Evolutionary conservation across 164 flowering plant species (phyloP).

Genomic region (Sextonia rubra): DNA sequence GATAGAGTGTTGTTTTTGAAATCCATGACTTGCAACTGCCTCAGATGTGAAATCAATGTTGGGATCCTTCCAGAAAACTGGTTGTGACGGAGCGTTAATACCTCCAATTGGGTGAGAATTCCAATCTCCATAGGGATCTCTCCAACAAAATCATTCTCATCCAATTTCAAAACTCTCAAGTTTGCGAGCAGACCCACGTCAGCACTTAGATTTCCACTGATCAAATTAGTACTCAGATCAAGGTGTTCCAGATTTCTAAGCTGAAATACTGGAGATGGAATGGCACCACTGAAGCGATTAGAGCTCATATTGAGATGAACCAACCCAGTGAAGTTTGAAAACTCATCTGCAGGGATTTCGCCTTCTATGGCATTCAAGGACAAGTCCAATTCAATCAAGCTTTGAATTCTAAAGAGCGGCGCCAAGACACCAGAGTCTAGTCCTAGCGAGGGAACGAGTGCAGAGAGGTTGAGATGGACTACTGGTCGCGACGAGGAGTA

Average conservation of each 20-base stretch:
- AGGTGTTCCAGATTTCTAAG: slow-evolving; percentile 31
- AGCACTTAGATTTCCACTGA: slow-evolving; percentile 30
- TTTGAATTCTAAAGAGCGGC: slow-evolving; percentile 33
- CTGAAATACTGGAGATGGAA: slow-evolving; percentile 36
- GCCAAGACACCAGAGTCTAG: slow-evolving; percentile 16
- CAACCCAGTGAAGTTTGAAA: slow-evolving; percentile 34
- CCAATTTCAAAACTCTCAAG: slow-evolving; percentile 30
- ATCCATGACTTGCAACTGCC: slow-evolving; percentile 28
- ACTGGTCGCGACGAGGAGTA: slow-evolving; percentile 13
- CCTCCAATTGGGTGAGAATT: slow-evolving; percentile 27
- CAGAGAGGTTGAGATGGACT: slow-evolving; percentile 26
- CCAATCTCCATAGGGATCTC: slow-evolving; percentile 41
- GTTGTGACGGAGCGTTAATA: slow-evolving; percentile 28
- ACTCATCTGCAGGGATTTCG: slow-evolving; percentile 25
- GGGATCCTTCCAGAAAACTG: slow-evolving; percentile 39
- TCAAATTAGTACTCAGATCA: slow-evolving; percentile 32
- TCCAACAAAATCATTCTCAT: slow-evolving; percentile 33
- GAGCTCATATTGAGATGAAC: slow-evolving; percentile 36
- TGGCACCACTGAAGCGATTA: slow-evolving; percentile 37
- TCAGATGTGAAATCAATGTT: slow-evolving; percentile 20
- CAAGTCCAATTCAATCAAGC: slow-evolving; percentile 34
- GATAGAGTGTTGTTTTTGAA: slow-evolving; percentile 34
- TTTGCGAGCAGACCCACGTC: slow-evolving; percentile 27
- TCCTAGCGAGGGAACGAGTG: slow-evolving; percentile 6
- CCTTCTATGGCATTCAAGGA: slow-evolving; percentile 40